Conservation (phyloP, 2,329 filamentous ascomycete genomes). For the Neofusicoccum sp. region DNA sequence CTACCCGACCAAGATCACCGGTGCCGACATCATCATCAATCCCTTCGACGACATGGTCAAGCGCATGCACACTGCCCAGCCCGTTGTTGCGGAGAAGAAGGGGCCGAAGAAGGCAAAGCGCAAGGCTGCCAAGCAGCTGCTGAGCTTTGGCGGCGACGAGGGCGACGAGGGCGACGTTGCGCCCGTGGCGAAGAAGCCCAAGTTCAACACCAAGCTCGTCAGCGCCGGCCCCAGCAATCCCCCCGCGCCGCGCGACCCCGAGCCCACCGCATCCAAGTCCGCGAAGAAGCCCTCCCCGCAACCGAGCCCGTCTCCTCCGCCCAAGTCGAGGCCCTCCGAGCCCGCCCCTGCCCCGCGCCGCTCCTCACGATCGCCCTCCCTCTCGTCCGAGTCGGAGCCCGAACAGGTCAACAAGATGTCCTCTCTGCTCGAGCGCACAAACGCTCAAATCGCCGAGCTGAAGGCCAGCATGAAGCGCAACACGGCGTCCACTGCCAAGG, state of each 20-base stretch:
- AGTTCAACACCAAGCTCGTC: constrained; percentile 75
- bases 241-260: neutral
- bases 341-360: neutral
- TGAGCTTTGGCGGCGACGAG: constrained; percentile 72
- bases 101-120: constrained; percentile 59
- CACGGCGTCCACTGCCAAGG: constrained; percentile 22
- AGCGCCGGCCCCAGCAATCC: constrained; percentile 34
- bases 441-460: constrained; percentile 75
- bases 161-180: constrained; percentile 55
- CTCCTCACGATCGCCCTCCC: constrained; percentile 10
- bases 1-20: constrained; percentile 77
- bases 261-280: neutral
- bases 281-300: neutral
- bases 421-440: constrained; percentile 63
- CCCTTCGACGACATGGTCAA: constrained; percentile 80
- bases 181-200: constrained; percentile 69
- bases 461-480: constrained; percentile 79
- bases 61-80: constrained; percentile 57
- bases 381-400: constrained; percentile 25
- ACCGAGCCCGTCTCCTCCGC: neutral
- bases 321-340: neutral
- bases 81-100: constrained; percentile 47
- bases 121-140: constrained; percentile 70
- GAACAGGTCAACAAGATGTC: constrained; percentile 37
- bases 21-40: constrained; percentile 74